Conservation (phyloP, 2,329 filamentous ascomycete species). For the Aspergillus aculeatus region DNA sequence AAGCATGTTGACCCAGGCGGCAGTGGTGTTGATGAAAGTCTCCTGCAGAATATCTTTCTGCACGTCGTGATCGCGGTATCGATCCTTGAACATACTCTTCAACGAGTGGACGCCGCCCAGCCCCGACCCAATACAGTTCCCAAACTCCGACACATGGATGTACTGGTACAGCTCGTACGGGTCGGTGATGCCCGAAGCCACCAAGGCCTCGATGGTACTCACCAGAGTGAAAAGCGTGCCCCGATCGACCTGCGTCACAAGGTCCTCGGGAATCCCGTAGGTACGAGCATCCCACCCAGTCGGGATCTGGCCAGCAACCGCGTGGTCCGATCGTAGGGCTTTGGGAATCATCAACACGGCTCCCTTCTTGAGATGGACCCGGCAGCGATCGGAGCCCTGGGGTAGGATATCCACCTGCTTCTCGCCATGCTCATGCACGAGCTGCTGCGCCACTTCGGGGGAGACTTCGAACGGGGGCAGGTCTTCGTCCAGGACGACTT, state of each 20-base stretch:
- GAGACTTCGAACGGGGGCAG: conserved; percentile 69
- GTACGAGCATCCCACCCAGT: conserved; percentile 92
- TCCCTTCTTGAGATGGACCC: conserved; percentile 86
- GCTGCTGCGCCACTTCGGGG: background rate
- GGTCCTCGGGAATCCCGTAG: conserved; percentile 92
- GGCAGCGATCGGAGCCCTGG: conserved; percentile 36
- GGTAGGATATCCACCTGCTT: background rate
- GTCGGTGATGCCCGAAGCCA: conserved; percentile 88
- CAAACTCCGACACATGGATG: conserved; percentile 90
- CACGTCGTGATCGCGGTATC: conserved; percentile 86
- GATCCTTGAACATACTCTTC: conserved; percentile 92
- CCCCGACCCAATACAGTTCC: conserved; percentile 93
- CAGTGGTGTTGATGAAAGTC: conserved; percentile 99
- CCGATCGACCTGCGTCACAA: conserved; percentile 90
- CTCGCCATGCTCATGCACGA: background rate
- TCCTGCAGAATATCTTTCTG: conserved; percentile 97
- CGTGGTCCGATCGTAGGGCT: background rate
- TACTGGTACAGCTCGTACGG: conserved; percentile 99
- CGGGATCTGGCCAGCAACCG: conserved; percentile 85
- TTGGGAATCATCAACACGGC: conserved; percentile 64
- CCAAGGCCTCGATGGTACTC: conserved; percentile 80
- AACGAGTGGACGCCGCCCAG: conserved; percentile 87
- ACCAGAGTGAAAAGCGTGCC: conserved; percentile 93
- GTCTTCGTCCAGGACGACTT: conserved; percentile 92
- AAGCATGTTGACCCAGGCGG: conserved; percentile 98